phyloP scores from a whole-genome alignment of 2,329 filamentous ascomycete species.

The Aspergillus piperis region DNA sequence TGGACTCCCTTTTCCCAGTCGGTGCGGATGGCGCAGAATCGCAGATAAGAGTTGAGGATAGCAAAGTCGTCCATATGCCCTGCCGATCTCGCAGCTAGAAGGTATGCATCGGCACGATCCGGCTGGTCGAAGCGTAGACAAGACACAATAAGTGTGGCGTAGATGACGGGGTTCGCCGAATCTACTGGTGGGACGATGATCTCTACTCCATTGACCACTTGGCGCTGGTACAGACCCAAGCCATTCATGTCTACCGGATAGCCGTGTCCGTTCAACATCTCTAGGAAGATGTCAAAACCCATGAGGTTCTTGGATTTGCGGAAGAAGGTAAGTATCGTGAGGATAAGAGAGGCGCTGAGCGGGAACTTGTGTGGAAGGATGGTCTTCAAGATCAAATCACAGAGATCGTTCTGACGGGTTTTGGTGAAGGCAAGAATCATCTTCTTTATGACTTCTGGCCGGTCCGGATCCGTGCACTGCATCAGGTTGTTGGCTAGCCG shows the following conservation, averaged over 20 bases:
- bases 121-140: slow-evolving; percentile 45
- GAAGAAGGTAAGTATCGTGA: slow-evolving; percentile 40
- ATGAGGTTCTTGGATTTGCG: slow-evolving; percentile 44
- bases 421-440: slow-evolving; percentile 43
- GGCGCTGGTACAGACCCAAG: slow-evolving; percentile 27
- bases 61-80: slow-evolving; percentile 42
- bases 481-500: slow-evolving; percentile 39
- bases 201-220: slow-evolving; percentile 38
- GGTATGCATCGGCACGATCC: slow-evolving; percentile 43
- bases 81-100: slow-evolving; percentile 35
- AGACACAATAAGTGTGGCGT: slow-evolving; percentile 39
- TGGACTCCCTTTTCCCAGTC: slow-evolving; percentile 41
- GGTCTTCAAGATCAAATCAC: slow-evolving; percentile 40
- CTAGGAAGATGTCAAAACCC: slow-evolving; percentile 43
- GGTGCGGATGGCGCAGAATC: slow-evolving; percentile 38
- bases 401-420: slow-evolving; percentile 42
- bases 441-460: slow-evolving; percentile 33
- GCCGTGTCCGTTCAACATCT: slow-evolving; percentile 37
- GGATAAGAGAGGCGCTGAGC: slow-evolving; percentile 38
- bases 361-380: slow-evolving; percentile 42
- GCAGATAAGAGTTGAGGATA: slow-evolving; percentile 41
- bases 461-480: slow-evolving; percentile 39
- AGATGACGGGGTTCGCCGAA: slow-evolving; percentile 36
- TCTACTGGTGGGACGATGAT: slow-evolving; percentile 39
- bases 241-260: slow-evolving; percentile 38